Percentiles rank a stretch among this genome's conserved stretches.
phyloP scores from a whole-genome alignment of 2,329 filamentous ascomycete genomes.

The Endothia cerciana region DNA sequence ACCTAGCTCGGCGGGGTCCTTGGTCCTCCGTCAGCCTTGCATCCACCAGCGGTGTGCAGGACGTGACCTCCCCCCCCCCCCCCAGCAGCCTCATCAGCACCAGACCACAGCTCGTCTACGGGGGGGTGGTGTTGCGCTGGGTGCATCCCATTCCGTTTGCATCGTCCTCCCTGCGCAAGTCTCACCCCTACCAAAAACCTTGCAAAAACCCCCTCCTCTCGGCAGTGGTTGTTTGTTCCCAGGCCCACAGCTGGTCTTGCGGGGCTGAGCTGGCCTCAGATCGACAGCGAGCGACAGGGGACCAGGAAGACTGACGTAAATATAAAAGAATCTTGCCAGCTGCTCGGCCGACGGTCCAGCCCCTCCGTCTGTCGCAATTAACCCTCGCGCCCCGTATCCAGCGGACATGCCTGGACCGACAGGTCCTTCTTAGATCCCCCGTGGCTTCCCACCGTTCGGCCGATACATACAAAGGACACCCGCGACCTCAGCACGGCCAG shows the following conservation, averaged over 20 bases:
- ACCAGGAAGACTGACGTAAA: neutral
- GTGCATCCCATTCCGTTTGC: neutral
- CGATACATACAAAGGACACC: neutral
- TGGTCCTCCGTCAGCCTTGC: neutral
- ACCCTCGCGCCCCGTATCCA: neutral
- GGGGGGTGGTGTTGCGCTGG: too few relatives aligned
- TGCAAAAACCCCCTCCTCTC: neutral
- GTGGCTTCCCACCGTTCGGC: neutral
- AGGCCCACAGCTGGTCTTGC: neutral
- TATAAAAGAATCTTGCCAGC: neutral
- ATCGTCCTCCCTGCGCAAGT: too few relatives aligned
- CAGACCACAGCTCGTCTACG: too few relatives aligned
- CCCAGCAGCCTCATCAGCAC: neutral
- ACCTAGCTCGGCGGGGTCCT: neutral
- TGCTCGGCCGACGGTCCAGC: neutral
- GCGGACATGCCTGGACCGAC: neutral
- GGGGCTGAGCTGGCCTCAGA: slow-evolving; percentile 8
- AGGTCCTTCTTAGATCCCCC: neutral
- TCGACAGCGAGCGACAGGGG: neutral
- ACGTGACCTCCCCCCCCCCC: too few relatives aligned
- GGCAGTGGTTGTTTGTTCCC: neutral
- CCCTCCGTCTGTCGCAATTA: neutral
- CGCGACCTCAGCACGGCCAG: slow-evolving; percentile 1
- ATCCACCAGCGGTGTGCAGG: too few relatives aligned
- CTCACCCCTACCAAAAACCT: neutral